Percentiles rank a stretch among this genome's conserved stretches.
Evolutionary conservation across 164 flowering plant genomes (phyloP).

Genomic region (Sextonia rubra): DNA sequence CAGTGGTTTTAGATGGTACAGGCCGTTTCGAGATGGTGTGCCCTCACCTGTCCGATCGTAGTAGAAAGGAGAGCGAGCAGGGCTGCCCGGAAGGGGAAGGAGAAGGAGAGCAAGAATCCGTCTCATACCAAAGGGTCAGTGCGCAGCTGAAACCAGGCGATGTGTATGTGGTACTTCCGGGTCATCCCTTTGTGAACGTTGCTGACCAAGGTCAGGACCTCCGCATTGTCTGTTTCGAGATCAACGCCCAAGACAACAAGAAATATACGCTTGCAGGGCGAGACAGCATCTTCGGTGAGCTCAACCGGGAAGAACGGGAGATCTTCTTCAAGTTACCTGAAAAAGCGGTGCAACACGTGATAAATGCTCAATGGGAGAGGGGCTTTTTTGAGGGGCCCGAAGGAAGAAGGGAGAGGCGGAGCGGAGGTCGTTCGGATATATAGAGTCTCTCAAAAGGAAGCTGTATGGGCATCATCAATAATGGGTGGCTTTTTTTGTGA

Average conservation of each 20-base stretch:
- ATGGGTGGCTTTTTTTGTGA: too few relatives aligned
- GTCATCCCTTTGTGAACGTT: conserved; percentile 48
- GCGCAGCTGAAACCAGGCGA: conserved; percentile 25
- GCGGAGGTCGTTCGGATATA: background rate
- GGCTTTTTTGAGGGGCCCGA: conserved; percentile 21
- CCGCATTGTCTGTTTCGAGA: conserved; percentile 47
- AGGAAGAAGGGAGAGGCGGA: conserved; percentile 6
- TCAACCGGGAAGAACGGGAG: conserved; percentile 52
- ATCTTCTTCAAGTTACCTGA: conserved; percentile 30
- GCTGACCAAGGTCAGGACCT: conserved; percentile 46
- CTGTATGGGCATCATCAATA: too few relatives aligned
- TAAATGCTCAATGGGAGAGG: conserved; percentile 12
- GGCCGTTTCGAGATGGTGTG: conserved; percentile 47
- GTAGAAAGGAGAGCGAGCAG: background rate
- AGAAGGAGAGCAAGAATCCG: conserved; percentile 8
- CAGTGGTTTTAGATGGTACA: conserved; percentile 30
- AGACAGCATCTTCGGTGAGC: conserved; percentile 28
- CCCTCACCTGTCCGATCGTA: conserved; percentile 31
- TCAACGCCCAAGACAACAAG: conserved; percentile 38
- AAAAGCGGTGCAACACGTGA: conserved; percentile 27
- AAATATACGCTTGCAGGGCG: conserved; percentile 49
- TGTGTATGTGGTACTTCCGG: conserved; percentile 41
- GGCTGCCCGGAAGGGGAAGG: too few relatives aligned
- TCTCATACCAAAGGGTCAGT: conserved; percentile 19
- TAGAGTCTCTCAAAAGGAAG: too few relatives aligned